Evolutionary conservation across 2,329 filamentous ascomycete genomes (phyloP).

Genomic region (Pseudocercospora macadamiae): DNA sequence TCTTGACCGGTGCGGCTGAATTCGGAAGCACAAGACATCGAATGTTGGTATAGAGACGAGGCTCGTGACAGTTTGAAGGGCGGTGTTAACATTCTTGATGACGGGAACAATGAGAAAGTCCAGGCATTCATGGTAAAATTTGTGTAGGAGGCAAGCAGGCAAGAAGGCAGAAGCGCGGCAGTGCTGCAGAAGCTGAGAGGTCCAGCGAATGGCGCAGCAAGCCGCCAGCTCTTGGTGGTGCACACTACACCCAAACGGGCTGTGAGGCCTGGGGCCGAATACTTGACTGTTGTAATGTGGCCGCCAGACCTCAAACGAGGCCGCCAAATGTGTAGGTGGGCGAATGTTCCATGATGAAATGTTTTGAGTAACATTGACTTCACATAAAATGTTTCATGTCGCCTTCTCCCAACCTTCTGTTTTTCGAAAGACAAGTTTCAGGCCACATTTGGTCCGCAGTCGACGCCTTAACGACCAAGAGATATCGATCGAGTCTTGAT

Average conservation of each 20-base stretch:
- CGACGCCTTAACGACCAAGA: no score
- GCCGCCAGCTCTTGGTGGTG: conserved; percentile 1
- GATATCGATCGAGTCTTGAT: background rate
- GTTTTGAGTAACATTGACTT: conserved; percentile 6
- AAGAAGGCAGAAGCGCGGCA: conserved; percentile 9
- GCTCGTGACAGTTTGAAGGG: background rate
- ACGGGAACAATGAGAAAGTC: no score
- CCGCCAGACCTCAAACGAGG: conserved; percentile 1
- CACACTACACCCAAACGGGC: background rate
- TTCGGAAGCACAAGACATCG: background rate
- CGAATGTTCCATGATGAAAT: background rate
- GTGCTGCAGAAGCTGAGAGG: background rate
- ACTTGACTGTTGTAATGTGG: background rate
- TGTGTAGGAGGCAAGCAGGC: background rate
- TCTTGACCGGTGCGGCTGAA: background rate
- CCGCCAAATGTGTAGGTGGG: background rate
- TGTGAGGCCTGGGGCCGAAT: background rate
- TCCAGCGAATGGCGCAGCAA: background rate
- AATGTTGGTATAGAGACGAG: background rate
- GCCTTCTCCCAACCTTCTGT: background rate
- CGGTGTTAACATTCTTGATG: background rate
- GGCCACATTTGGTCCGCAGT: background rate
- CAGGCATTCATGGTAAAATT: background rate
- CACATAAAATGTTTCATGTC: background rate
- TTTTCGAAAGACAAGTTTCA: conserved; percentile 1